Evolutionary conservation across 2,329 filamentous ascomycete species (phyloP).

Genomic region (Verticillium longisporum): DNA sequence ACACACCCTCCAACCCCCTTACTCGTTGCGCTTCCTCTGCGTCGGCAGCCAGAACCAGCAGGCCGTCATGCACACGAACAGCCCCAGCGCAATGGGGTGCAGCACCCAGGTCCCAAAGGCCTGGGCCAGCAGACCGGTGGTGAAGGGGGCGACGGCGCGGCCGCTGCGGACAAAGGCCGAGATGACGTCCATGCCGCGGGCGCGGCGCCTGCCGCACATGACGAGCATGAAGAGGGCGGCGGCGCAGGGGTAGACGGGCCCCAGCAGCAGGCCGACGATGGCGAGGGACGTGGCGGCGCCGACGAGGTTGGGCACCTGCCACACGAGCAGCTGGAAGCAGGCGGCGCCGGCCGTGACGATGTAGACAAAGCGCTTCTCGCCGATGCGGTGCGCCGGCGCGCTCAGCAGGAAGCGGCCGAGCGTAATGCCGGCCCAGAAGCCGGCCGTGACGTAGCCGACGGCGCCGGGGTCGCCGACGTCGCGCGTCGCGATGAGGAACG

Average conservation of each 20-base stretch:
- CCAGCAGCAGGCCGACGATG: conserved; percentile 68
- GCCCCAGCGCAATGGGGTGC: conserved; percentile 58
- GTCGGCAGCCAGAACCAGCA: conserved; percentile 58
- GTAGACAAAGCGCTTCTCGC: conserved; percentile 65
- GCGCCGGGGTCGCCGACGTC: conserved; percentile 56
- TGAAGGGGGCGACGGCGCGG: conserved; percentile 60
- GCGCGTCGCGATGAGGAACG: conserved; percentile 69
- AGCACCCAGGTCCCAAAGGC: conserved; percentile 56
- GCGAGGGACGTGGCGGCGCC: conserved; percentile 61
- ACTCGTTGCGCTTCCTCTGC: conserved; percentile 54
- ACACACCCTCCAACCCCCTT: too few relatives aligned
- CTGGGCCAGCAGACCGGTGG: conserved; percentile 58
- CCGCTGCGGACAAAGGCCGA: conserved; percentile 63
- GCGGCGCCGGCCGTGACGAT: conserved; percentile 53
- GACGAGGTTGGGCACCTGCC: conserved; percentile 70
- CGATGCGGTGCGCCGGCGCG: conserved; percentile 57
- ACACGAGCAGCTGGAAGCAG: conserved; percentile 68
- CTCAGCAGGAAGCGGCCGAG: conserved; percentile 67
- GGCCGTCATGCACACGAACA: conserved; percentile 58
- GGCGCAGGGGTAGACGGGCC: conserved; percentile 73
- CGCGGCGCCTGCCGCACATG: conserved; percentile 52
- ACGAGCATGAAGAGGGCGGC: conserved; percentile 55
- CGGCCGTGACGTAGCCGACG: conserved; percentile 74
- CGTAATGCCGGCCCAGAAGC: conserved; percentile 69
- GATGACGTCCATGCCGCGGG: conserved; percentile 60